Percentiles rank a stretch among this genome's conserved stretches.
These are phyloP conservation scores for Blastobotrys niveus DNA, from an alignment of 1,139 yeast species.

Conservation along the genomic window DNA sequence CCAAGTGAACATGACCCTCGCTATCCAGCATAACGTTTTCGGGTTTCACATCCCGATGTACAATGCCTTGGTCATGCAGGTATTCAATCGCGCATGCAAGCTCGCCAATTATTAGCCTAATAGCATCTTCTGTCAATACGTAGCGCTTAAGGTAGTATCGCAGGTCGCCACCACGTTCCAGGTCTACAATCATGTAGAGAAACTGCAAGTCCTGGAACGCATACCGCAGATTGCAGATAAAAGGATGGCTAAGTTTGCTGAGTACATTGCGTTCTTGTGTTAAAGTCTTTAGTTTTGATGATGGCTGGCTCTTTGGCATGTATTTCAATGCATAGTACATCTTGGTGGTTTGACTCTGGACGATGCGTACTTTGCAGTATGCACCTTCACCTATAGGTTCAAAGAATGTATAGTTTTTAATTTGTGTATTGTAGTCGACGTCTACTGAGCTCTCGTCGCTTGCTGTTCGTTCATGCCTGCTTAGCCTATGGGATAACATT, in stretches of 20 bases:
- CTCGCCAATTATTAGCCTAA: conserved; percentile 63
- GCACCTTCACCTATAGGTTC: conserved; percentile 27
- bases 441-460: conserved; percentile 9
- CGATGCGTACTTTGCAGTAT: conserved; percentile 69
- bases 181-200: conserved; percentile 67
- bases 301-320: conserved; percentile 27
- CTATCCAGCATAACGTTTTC: conserved; percentile 62
- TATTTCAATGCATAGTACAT: conserved; percentile 71
- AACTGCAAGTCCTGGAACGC: conserved; percentile 77
- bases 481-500: background rate
- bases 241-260: conserved; percentile 63
- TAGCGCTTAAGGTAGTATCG: conserved; percentile 63
- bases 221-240: conserved; percentile 71
- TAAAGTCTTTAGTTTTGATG: conserved; percentile 22
- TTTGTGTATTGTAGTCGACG: conserved; percentile 3
- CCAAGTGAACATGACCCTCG: conserved; percentile 64
- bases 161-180: conserved; percentile 83
- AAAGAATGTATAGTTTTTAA: conserved; percentile 19
- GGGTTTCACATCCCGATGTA: conserved; percentile 66
- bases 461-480: conserved; percentile 6
- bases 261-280: conserved; percentile 57
- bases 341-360: conserved; percentile 50
- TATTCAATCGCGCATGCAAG: conserved; percentile 61
- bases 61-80: conserved; percentile 56
- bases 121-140: conserved; percentile 52